Evolutionary conservation across 176 grass and related monocot genomes (phyloP), one percentile per base, ranked within the genome.

Genomic region (Thinopyrum elongatum): DNA sequence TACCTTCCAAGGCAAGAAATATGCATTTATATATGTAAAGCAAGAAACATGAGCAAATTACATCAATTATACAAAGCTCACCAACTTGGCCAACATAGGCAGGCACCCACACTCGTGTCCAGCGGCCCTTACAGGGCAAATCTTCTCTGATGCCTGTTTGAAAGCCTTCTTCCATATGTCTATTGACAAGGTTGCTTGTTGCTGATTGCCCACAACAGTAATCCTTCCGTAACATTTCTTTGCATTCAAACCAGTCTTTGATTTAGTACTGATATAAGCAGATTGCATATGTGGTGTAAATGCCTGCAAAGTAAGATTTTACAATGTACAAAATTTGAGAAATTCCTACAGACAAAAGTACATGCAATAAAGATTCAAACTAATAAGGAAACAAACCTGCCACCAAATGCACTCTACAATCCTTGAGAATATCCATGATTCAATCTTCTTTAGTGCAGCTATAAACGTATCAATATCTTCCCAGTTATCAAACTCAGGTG

Each of bases 111-210:
- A 98, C 46, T 98, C 92, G 90, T 95, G 97, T 68, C 94, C 94
- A 64, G 82, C 89, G 71, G 88, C 92, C 34, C 94, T 87, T 80
- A 95, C 70, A 27, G 97, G 97, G 69, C 97, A 98, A 84, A 98
- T 87, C 71, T 67, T 90, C 89, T 98, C 94, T 23, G 88, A 98
- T 10, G 97, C 90, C 71, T 95, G 93, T 84, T 88, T 94, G 35
- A 98, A 98, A 86, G 89, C 94, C 84, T 88, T 95, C 70, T 95
- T 98, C 97, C 97, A 98, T 80, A 95, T 92, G 84, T 95, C 94
- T 26, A 92, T 89, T 8, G 97, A 98, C 65, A 86, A 42, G 61
- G 89, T 94, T 71, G 88, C 88, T 86, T 92, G 92, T 79, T 94
- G 80, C 75, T 92, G 90, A 39, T 92, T 84, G 29, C 79, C 88